Percentiles rank a stretch among this genome's conserved stretches.
phyloP scores from a whole-genome alignment of 2,329 filamentous ascomycete genomes.

The Fusarium vanettenii region DNA sequence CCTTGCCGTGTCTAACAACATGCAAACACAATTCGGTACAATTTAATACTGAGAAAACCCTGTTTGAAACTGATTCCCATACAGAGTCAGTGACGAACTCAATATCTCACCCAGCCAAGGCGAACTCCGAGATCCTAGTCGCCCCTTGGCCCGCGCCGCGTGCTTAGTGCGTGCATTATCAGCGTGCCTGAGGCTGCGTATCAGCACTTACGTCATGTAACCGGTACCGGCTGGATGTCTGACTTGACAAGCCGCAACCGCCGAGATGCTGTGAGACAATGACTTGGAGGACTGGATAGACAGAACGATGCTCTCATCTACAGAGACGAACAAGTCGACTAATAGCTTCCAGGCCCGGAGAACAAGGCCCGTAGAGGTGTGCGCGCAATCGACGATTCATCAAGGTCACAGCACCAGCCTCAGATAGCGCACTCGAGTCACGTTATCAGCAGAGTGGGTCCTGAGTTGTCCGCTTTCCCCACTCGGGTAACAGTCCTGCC shows the following conservation, averaged over 20 bases:
- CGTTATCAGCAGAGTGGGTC: conserved; percentile 37
- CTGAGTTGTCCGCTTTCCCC: conserved; percentile 19
- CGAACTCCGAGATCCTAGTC: conserved; percentile 11
- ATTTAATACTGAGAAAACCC: neutral
- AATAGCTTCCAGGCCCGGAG: neutral
- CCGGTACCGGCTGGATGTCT: conserved; percentile 2
- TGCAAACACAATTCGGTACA: neutral
- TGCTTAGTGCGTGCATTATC: conserved; percentile 37
- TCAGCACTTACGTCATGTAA: conserved; percentile 27
- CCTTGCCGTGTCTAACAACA: neutral
- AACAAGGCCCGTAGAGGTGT: conserved; percentile 26
- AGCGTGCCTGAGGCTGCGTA: conserved; percentile 16
- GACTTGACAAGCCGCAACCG: neutral
- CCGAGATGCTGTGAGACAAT: neutral
- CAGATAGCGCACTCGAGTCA: conserved; percentile 34
- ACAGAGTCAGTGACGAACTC: neutral
- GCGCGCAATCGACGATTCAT: conserved; percentile 42
- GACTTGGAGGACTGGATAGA: neutral
- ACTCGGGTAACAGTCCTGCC: conserved; percentile 22
- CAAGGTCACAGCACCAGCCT: conserved; percentile 32
- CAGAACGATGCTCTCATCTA: neutral
- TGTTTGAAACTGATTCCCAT: neutral
- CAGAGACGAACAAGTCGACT: neutral
- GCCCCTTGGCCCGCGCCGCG: conserved; percentile 13
- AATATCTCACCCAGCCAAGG: neutral